These are phyloP conservation scores for Pseudovirgaria hyperparasitica DNA, from an alignment of 2,329 filamentous ascomycete species.

Conservation along the genomic window DNA sequence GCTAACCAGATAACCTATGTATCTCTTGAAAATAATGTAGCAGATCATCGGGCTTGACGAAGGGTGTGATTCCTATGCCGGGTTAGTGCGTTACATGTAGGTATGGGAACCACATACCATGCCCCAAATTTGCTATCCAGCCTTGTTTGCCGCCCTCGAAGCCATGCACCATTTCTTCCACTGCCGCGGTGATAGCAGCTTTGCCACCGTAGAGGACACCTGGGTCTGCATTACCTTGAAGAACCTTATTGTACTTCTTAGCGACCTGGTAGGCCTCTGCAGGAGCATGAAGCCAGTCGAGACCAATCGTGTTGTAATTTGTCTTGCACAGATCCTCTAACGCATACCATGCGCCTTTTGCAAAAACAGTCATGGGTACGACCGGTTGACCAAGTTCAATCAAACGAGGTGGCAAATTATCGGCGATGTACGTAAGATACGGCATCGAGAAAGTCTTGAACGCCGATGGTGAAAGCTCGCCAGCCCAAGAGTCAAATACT, in stretches of 20 bases:
- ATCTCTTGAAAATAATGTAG: conserved; percentile 92
- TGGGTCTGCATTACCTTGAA: conserved; percentile 94
- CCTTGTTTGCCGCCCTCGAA: conserved; percentile 75
- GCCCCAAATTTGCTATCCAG: conserved; percentile 95
- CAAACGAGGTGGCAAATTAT: conserved; percentile 63
- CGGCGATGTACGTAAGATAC: conserved; percentile 72
- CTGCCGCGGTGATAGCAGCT: conserved; percentile 67
- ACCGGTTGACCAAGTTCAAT: conserved; percentile 60
- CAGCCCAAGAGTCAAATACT: conserved; percentile 97
- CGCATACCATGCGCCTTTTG: conserved; percentile 94
- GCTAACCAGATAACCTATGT: conserved; percentile 34
- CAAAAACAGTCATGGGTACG: conserved; percentile 96
- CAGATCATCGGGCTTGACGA: conserved; percentile 85
- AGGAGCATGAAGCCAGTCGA: conserved; percentile 92
- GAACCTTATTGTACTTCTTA: conserved; percentile 53
- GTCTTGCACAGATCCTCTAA: conserved; percentile 76
- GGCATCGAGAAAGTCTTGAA: conserved; percentile 81
- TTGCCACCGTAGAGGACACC: conserved; percentile 80
- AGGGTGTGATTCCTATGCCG: conserved; percentile 72
- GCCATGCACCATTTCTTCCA: conserved; percentile 76
- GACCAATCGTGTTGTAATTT: conserved; percentile 84
- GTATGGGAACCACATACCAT: conserved; percentile 57
- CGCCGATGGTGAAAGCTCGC: conserved; percentile 71
- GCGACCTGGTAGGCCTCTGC: conserved; percentile 71
- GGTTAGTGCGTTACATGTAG: conserved; percentile 1